Evolutionary conservation across 345 rosid genomes (phyloP).

Genomic region (Eucalyptus camaldulensis): DNA sequence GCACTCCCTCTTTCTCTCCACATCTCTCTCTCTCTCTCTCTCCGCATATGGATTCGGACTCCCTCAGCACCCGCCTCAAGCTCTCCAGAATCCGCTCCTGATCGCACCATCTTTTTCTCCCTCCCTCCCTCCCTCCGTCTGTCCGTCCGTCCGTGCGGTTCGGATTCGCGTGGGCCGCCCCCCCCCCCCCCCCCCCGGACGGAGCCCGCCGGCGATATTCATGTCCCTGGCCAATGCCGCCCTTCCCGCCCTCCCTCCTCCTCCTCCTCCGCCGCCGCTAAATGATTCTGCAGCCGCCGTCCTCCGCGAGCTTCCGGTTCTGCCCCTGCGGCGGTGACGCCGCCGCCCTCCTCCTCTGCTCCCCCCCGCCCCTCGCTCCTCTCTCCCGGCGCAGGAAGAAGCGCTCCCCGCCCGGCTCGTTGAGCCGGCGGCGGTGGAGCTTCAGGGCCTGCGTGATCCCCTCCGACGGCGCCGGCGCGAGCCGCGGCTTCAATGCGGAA

Average conservation of each 20-base stretch:
- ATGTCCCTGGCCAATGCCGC: slow-evolving; percentile 14
- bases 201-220: background rate
- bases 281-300: slow-evolving; percentile 46
- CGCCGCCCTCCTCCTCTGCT: background rate
- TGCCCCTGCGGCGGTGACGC: slow-evolving; percentile 17
- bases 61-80: background rate
- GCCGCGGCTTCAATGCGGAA: slow-evolving; percentile 7
- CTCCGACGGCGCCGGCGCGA: background rate
- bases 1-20: background rate
- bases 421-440: slow-evolving; percentile 3
- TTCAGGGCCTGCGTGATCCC: slow-evolving; percentile 27
- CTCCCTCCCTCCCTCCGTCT: too few species aligned
- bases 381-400: slow-evolving; percentile 2
- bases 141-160: background rate
- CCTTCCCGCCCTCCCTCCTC: background rate
- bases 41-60: background rate
- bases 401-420: background rate
- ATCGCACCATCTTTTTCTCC: rapidly evolving
- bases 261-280: background rate
- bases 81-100: background rate
- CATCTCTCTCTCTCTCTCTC: background rate
- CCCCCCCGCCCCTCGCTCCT: background rate
- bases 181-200: background rate
- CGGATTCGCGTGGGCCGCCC: background rate
- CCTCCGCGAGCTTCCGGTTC: slow-evolving; percentile 16